These are phyloP conservation scores for Thelonectria rubi DNA, from an alignment of 2,329 filamentous ascomycete genomes.

Conservation along the genomic window DNA sequence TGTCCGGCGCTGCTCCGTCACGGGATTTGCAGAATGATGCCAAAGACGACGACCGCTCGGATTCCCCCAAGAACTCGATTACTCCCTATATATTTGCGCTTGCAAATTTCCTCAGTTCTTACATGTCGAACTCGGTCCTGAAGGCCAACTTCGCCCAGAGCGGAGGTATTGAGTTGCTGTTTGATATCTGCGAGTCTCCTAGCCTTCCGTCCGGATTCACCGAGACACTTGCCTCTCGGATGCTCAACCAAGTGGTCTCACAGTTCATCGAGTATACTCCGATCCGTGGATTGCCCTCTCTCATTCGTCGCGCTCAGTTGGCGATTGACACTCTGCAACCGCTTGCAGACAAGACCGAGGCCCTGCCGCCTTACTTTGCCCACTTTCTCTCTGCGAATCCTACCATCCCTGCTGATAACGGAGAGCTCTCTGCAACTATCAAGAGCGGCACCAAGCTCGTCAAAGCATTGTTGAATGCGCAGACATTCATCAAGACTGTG, in stretches of 20 bases:
- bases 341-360: conserved; percentile 63
- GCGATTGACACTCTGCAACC: conserved; percentile 74
- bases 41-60: conserved; percentile 29
- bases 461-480: conserved; percentile 80
- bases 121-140: conserved; percentile 77
- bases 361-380: conserved; percentile 73
- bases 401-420: conserved; percentile 45
- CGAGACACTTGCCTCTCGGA: conserved; percentile 72
- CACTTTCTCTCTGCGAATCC: conserved; percentile 65
- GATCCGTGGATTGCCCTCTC: conserved; percentile 80
- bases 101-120: conserved; percentile 77
- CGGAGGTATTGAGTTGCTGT: conserved; percentile 82
- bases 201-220: conserved; percentile 73
- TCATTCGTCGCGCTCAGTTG: conserved; percentile 77
- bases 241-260: conserved; percentile 78
- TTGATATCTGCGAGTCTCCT: conserved; percentile 85
- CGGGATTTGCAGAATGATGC: conserved; percentile 27
- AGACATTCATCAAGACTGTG: conserved; percentile 79
- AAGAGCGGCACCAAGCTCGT: conserved; percentile 77
- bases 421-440: conserved; percentile 51
- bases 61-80: conserved; percentile 52
- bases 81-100: conserved; percentile 79
- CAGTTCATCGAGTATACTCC: conserved; percentile 83
- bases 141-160: conserved; percentile 78
- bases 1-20: conserved; percentile 62